phyloP scores from a whole-genome alignment of 352 stramenopile species.

The Lagenidium giganteum region DNA sequence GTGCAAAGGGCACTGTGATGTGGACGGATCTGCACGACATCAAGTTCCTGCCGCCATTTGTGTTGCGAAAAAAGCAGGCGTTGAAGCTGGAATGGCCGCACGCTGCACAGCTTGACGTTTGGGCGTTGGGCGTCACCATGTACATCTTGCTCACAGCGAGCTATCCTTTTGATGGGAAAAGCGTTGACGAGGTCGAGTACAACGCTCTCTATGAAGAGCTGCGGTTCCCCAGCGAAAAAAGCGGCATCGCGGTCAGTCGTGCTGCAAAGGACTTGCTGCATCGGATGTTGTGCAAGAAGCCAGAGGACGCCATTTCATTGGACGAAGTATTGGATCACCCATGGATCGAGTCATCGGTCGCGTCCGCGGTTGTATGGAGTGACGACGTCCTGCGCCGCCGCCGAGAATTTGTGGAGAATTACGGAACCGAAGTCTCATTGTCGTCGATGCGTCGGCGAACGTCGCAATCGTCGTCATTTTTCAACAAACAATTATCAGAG shows the following conservation, averaged over 20 bases:
- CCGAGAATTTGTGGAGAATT: too few species aligned
- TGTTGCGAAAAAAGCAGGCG: slow-evolving; percentile 25
- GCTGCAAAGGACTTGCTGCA: slow-evolving; percentile 56
- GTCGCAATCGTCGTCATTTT: too few species aligned
- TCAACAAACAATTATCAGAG: too few species aligned
- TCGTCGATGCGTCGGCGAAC: too few species aligned
- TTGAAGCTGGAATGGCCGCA: slow-evolving; percentile 43
- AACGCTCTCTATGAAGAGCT: slow-evolving; percentile 16
- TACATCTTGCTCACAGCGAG: slow-evolving; percentile 58
- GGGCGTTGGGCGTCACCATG: slow-evolving; percentile 68
- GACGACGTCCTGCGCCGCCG: too few species aligned
- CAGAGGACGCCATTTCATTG: slow-evolving; percentile 38
- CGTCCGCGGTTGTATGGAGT: slow-evolving; percentile 38
- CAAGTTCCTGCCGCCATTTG: slow-evolving; percentile 61
- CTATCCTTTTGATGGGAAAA: slow-evolving; percentile 40
- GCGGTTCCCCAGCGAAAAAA: slow-evolving; percentile 19
- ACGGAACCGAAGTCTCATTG: too few species aligned
- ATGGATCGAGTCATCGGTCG: slow-evolving; percentile 55
- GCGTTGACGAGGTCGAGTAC: slow-evolving; percentile 18
- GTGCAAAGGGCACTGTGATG: slow-evolving; percentile 9
- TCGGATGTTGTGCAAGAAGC: slow-evolving; percentile 54
- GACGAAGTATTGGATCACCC: slow-evolving; percentile 58
- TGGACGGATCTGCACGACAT: slow-evolving; percentile 57
- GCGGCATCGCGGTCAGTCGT: slow-evolving; percentile 35
- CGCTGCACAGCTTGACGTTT: slow-evolving; percentile 64